These are phyloP conservation scores for Gossypium australe DNA, from an alignment of 345 rosid genomes.

Conservation along the genomic window DNA sequence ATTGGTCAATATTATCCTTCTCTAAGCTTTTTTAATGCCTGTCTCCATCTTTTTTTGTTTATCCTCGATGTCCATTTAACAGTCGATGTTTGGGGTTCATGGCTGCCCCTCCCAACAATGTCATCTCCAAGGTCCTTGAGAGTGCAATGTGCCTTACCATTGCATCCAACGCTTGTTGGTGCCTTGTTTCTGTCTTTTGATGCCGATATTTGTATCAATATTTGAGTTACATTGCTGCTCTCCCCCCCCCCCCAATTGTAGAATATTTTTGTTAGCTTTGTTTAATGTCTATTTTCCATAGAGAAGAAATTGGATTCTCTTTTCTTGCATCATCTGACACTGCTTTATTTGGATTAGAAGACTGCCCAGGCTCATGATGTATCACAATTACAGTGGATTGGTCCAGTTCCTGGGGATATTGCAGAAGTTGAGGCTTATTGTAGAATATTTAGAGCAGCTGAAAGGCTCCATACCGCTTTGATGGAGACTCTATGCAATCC, in stretches of 20 bases:
- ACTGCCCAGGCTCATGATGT: slow-evolving; percentile 48
- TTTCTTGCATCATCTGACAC: slow-evolving; percentile 17
- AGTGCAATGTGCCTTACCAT: too few species aligned
- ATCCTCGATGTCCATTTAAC: too few species aligned
- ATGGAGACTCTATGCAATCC: slow-evolving; percentile 97
- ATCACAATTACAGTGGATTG: slow-evolving; percentile 76
- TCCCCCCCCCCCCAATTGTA: too few species aligned
- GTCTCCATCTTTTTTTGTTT: not conserved
- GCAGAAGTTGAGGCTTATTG: slow-evolving; percentile 98
- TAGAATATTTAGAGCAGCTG: slow-evolving; percentile 89
- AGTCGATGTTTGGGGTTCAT: too few species aligned
- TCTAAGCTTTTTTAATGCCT: not conserved
- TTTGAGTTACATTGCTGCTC: too few species aligned
- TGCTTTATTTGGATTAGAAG: slow-evolving; percentile 29
- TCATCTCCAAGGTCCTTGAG: too few species aligned
- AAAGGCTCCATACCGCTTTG: slow-evolving; percentile 70
- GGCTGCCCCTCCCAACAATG: too few species aligned
- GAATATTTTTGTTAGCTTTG: not conserved
- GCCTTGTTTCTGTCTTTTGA: too few species aligned
- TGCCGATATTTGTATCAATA: too few species aligned
- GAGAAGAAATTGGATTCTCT: not conserved
- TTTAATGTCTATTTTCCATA: not conserved
- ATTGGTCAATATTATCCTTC: not conserved
- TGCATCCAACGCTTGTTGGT: too few species aligned
- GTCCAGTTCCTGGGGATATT: slow-evolving; percentile 94